These are phyloP conservation scores for Penicillium lividum DNA, from an alignment of 495 filamentous ascomycete species.

Conservation along the genomic window DNA sequence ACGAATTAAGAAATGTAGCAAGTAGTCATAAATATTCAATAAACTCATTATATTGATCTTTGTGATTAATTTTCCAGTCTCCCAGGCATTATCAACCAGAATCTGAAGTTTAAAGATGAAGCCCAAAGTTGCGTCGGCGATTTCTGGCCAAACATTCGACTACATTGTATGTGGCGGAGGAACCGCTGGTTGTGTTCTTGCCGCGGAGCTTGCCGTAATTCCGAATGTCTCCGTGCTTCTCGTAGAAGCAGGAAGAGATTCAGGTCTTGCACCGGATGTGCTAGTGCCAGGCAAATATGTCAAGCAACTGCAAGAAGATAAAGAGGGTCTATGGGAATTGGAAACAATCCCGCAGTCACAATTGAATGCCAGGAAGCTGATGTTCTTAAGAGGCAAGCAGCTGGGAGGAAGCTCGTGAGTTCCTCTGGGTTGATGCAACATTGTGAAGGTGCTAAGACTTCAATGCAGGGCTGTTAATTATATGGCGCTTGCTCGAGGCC, in stretches of 20 bases:
- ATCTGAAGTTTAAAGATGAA: too few relatives aligned
- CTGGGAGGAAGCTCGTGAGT: constrained; percentile 7
- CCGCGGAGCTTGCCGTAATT: background rate
- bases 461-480: constrained; percentile 2
- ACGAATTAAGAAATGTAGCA: too few relatives aligned
- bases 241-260: constrained; percentile 5
- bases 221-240: constrained; percentile 2
- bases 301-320: constrained; percentile 8
- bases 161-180: constrained; percentile 5
- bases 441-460: background rate
- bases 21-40: too few relatives aligned
- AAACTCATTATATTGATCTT: too few relatives aligned
- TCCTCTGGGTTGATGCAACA: background rate
- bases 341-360: background rate
- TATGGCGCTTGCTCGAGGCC: constrained; percentile 7
- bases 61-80: too few relatives aligned
- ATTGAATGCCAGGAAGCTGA: constrained; percentile 1
- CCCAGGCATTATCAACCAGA: too few relatives aligned
- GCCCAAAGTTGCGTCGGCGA: too few relatives aligned
- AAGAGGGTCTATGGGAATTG: constrained; percentile 8
- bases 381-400: constrained; percentile 2
- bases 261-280: constrained; percentile 1
- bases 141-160: too few relatives aligned
- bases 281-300: constrained; percentile 7
- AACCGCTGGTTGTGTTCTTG: constrained; percentile 3